Conservation (phyloP, 1,284 basidiomycete species). For the Fomitopsis pinicola region DNA sequence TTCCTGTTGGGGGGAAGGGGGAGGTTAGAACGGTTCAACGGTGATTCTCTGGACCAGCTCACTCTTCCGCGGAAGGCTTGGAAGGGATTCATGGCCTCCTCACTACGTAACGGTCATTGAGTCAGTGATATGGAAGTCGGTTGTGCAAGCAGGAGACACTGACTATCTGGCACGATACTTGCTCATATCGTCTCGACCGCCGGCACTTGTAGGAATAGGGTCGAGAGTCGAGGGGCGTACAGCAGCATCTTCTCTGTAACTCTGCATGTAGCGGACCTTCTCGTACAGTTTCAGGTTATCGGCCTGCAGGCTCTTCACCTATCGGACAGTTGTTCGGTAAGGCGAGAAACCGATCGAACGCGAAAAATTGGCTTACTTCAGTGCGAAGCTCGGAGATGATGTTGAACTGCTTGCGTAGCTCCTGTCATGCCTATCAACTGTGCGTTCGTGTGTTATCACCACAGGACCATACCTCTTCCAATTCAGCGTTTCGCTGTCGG, state of each 20-base stretch:
- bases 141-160: constrained; percentile 7
- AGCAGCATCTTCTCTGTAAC: constrained; percentile 74
- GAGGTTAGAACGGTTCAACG: not conserved
- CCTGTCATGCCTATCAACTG: constrained; percentile 38
- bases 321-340: not conserved
- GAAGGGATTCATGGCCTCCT: constrained; percentile 97
- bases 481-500: constrained; percentile 90
- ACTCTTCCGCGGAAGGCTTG: constrained; percentile 94
- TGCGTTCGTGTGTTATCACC: not conserved
- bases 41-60: constrained; percentile 31
- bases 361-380: constrained; percentile 60
- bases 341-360: not conserved
- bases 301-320: constrained; percentile 63
- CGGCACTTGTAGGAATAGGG: constrained; percentile 50
- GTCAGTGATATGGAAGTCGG: not conserved
- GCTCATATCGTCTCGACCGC: constrained; percentile 68
- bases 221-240: constrained; percentile 57
- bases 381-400: constrained; percentile 86
- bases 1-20: constrained; percentile 52
- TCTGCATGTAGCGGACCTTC: constrained; percentile 96
- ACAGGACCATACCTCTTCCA: constrained; percentile 73
- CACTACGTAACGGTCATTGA: constrained; percentile 29
- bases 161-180: constrained; percentile 85
- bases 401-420: constrained; percentile 91
- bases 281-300: constrained; percentile 96